Conservation (phyloP, 2,329 filamentous ascomycete species). For the Clarireedia hainanense region DNA sequence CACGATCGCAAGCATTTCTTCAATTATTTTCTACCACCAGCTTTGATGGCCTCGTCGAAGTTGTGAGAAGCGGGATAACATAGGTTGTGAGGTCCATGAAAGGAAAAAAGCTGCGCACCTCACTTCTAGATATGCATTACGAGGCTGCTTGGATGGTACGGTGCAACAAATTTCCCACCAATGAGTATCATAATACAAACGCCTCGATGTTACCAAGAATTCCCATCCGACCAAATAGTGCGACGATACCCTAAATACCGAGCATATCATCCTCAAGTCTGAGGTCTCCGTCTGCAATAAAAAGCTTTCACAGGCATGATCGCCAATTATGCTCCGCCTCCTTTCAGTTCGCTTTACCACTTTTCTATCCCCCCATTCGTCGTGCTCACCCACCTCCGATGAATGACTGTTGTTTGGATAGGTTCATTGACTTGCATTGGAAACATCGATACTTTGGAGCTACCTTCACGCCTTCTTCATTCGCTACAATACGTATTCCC, state of each 20-base stretch:
- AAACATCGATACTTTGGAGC: neutral
- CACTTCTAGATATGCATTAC: neutral
- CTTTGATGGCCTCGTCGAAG: neutral
- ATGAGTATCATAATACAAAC: neutral
- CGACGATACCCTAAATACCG: neutral
- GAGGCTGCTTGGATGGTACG: neutral
- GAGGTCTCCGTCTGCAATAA: neutral
- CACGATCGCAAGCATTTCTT: no score
- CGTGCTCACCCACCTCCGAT: no score
- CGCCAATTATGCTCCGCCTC: no score
- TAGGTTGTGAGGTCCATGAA: neutral
- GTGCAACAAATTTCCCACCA: neutral
- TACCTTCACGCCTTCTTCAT: neutral
- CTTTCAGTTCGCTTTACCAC: no score
- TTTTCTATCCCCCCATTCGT: no score
- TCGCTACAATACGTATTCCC: conserved; percentile 5
- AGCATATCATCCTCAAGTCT: neutral
- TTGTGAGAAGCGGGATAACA: neutral
- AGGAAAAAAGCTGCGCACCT: neutral
- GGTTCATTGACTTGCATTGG: neutral
- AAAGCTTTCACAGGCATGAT: no score
- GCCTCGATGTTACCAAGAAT: neutral
- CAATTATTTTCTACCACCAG: no score
- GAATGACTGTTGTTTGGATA: no score
- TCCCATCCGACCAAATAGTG: neutral